A percentile compares a stretch with the other conserved stretches of the same genome.
Conservation (phyloP, 2,329 filamentous ascomycete species). For the Calonectria leucothoes region DNA sequence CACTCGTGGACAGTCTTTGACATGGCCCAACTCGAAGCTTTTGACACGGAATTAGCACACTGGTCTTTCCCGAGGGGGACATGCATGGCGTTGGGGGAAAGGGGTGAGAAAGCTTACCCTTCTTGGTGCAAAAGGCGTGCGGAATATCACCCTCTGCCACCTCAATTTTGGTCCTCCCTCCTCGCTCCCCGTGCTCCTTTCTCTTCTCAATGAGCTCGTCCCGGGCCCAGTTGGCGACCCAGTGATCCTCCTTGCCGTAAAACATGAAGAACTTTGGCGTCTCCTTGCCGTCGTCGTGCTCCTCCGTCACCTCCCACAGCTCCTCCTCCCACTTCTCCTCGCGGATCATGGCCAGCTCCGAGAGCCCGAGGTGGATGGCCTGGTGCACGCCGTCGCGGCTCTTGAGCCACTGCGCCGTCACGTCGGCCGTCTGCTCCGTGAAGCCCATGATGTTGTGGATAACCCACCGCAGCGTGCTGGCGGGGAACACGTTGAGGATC, state of each 20-base stretch:
- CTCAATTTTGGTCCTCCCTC: constrained; percentile 58
- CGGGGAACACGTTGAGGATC: constrained; percentile 57
- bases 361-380: constrained; percentile 67
- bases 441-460: constrained; percentile 59
- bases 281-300: constrained; percentile 22
- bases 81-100: background rate
- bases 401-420: constrained; percentile 65
- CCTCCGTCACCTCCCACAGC: constrained; percentile 61
- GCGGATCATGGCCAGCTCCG: constrained; percentile 69
- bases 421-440: constrained; percentile 58
- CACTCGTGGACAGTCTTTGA: constrained; percentile 45
- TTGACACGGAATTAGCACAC: background rate
- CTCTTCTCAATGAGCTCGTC: constrained; percentile 66
- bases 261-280: constrained; percentile 68
- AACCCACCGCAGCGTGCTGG: constrained; percentile 54
- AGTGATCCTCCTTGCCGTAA: constrained; percentile 70
- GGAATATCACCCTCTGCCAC: constrained; percentile 67
- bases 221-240: constrained; percentile 68
- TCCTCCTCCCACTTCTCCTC: constrained; percentile 70
- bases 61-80: too few species aligned
- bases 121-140: constrained; percentile 68
- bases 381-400: constrained; percentile 70
- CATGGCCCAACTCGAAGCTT: constrained; percentile 41
- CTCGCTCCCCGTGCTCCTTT: constrained; percentile 44
- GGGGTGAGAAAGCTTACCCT: constrained; percentile 46